A percentile compares a stretch with the other conserved stretches of the same genome.
phyloP scores from a whole-genome alignment of 225 moss, liverwort and hornwort species.

The Physcomitrellopsis africana region DNA sequence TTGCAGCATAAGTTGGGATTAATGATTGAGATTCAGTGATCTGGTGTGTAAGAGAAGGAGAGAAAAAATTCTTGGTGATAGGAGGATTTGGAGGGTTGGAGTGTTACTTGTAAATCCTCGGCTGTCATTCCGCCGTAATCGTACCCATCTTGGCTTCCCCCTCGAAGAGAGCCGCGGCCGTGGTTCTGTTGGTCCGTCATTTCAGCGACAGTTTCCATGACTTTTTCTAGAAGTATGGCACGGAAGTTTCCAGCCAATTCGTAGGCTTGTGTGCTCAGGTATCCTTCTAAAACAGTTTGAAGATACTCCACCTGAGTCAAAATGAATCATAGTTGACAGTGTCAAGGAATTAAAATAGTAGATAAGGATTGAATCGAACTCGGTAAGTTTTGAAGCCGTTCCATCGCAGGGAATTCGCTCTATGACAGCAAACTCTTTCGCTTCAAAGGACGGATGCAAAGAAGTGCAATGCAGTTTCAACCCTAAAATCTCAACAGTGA shows the following conservation, averaged over 20 bases:
- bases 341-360: neutral
- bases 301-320: constrained; percentile 73
- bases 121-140: constrained; percentile 60
- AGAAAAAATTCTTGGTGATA: no score
- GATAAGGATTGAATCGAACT: neutral
- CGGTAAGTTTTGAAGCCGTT: neutral
- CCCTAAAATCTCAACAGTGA: neutral
- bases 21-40: neutral
- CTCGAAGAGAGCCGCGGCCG: constrained; percentile 55
- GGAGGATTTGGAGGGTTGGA: neutral
- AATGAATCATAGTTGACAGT: neutral
- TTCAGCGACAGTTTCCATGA: constrained; percentile 73
- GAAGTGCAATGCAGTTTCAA: neutral
- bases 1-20: neutral
- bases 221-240: constrained; percentile 74
- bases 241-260: constrained; percentile 65
- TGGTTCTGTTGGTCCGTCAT: constrained; percentile 51
- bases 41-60: no score
- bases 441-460: neutral
- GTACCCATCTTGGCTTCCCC: constrained; percentile 63
- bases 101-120: constrained; percentile 52
- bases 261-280: constrained; percentile 63
- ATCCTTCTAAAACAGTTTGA: constrained; percentile 77
- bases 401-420: no score
- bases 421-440: no score